A percentile compares a stretch with the other conserved stretches of the same genome.
Evolutionary conservation across 2,329 filamentous ascomycete species (phyloP).

Genomic region (Aspergillus awamori): DNA sequence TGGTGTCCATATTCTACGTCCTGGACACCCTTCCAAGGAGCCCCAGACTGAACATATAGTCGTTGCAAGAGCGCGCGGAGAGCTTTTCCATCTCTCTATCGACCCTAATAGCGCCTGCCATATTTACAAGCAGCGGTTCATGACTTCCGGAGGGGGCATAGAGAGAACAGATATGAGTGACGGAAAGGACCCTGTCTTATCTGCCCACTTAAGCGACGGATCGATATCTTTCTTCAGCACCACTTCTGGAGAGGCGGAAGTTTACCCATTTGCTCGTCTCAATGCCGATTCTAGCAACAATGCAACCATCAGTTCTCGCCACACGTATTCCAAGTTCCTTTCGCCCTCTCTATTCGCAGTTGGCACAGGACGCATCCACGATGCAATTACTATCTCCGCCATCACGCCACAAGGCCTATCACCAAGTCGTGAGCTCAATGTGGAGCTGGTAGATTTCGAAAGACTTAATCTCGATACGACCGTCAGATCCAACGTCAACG

Average conservation of each 20-base stretch:
- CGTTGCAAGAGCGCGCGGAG: slow-evolving; percentile 59
- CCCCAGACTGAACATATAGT: slow-evolving; percentile 52
- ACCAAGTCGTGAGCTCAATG: slow-evolving; percentile 40
- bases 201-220: slow-evolving; percentile 54
- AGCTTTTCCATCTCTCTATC: slow-evolving; percentile 48
- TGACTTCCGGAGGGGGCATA: slow-evolving; percentile 49
- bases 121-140: slow-evolving; percentile 44
- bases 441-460: slow-evolving; percentile 37
- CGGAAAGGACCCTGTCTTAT: slow-evolving; percentile 49
- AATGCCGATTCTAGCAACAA: slow-evolving; percentile 22
- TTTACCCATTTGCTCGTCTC: slow-evolving; percentile 42
- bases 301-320: slow-evolving; percentile 30
- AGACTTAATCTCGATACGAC: slow-evolving; percentile 23
- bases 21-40: slow-evolving; percentile 40
- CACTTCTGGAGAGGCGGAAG: slow-evolving; percentile 32
- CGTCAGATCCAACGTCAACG: slow-evolving; percentile 35
- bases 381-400: slow-evolving; percentile 54
- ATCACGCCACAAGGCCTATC: slow-evolving; percentile 51
- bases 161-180: slow-evolving; percentile 53
- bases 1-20: slow-evolving; percentile 55
- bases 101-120: slow-evolving; percentile 33
- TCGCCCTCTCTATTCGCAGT: slow-evolving; percentile 55
- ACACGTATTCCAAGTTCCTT: slow-evolving; percentile 58
- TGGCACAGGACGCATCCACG: slow-evolving; percentile 48
- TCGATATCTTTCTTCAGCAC: slow-evolving; percentile 53